Evolutionary conservation across 164 flowering plant species (phyloP).

Genomic region (Annona squamosa): DNA sequence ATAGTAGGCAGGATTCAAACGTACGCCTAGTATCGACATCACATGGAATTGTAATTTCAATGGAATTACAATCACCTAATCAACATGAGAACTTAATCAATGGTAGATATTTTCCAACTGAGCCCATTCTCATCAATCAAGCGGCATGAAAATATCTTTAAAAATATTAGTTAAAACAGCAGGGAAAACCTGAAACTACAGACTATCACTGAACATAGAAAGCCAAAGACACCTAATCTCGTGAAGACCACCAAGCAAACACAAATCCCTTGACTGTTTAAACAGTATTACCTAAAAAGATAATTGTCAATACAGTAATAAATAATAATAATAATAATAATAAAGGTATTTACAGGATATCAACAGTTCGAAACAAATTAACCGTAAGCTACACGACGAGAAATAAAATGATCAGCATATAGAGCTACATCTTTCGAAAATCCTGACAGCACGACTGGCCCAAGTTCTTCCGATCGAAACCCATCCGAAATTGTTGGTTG

Average conservation of each 20-base stretch:
- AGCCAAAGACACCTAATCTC: neutral
- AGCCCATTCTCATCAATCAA: neutral
- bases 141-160: neutral
- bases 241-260: neutral
- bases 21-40: neutral
- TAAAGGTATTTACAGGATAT: neutral
- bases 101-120: neutral
- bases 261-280: neutral
- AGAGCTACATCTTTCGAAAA: neutral
- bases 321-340: neutral
- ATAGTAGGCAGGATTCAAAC: too few species aligned
- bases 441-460: neutral
- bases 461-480: neutral
- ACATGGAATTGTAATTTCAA: neutral
- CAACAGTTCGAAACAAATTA: neutral
- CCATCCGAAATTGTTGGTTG: neutral
- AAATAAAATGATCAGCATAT: neutral
- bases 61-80: neutral
- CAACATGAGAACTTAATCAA: neutral
- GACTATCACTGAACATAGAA: neutral
- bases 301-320: neutral
- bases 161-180: neutral
- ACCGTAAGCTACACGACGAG: neutral
- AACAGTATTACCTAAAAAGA: neutral
- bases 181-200: neutral